phyloP scores from a whole-genome alignment of 208 protist species.

The Acanthamoeba sp. region DNA sequence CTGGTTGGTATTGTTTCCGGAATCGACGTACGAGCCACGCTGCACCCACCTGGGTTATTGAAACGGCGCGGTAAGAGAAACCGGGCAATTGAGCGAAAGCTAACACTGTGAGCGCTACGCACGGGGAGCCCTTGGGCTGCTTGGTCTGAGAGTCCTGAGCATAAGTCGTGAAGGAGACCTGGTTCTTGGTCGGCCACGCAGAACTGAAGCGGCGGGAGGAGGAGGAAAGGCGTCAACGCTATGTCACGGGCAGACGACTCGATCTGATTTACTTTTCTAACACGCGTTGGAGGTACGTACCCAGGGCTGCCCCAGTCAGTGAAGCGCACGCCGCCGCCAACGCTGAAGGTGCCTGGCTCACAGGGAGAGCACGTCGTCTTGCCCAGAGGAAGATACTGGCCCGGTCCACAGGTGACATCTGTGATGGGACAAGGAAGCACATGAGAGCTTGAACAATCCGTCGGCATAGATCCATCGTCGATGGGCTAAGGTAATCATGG shows the following conservation, averaged over 20 bases:
- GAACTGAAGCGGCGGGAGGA: background rate
- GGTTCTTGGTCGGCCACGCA: constrained; percentile 7
- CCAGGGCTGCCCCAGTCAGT: background rate
- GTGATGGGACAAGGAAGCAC: background rate
- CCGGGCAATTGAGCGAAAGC: too few species aligned
- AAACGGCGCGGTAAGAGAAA: background rate
- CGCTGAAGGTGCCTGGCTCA: constrained; percentile 49
- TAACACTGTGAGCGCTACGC: background rate
- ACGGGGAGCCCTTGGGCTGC: constrained; percentile 26
- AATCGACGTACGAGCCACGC: constrained; percentile 44
- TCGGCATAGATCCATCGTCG: too few species aligned
- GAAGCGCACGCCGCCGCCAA: constrained; percentile 54
- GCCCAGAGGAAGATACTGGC: constrained; percentile 54
- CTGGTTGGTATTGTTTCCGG: constrained; percentile 41
- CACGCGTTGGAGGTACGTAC: too few species aligned
- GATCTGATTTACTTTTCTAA: too few species aligned
- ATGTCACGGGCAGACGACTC: background rate
- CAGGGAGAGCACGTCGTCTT: background rate
- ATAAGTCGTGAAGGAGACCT: constrained; percentile 57
- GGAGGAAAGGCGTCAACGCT: background rate
- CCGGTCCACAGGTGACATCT: constrained; percentile 56
- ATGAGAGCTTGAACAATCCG: too few species aligned
- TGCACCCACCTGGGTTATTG: constrained; percentile 17
- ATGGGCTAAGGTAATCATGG: too few species aligned
- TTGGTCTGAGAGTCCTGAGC: constrained; percentile 4